phyloP scores from a whole-genome alignment of 2,329 filamentous ascomycete genomes.

The Cladosporium cucumerinum region DNA sequence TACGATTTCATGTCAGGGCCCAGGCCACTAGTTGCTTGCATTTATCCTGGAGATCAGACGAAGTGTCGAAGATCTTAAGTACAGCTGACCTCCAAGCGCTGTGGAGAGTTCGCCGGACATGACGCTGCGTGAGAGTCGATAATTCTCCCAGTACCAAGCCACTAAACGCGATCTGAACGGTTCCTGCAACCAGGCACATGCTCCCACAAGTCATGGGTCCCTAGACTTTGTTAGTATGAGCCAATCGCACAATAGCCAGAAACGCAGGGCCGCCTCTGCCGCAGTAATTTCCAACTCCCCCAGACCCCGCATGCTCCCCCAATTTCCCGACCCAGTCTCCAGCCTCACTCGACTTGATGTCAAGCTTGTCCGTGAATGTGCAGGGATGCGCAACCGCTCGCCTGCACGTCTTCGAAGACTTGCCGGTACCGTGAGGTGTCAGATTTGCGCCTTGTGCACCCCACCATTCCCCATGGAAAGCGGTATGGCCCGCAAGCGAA shows the following conservation, averaged over 20 bases:
- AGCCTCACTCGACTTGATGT: constrained; percentile 10
- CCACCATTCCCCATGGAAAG: background rate
- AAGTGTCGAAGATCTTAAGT: constrained; percentile 7
- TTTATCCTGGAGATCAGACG: constrained; percentile 1
- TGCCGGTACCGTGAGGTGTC: constrained; percentile 8
- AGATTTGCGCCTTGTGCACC: constrained; percentile 6
- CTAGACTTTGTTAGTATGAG: background rate
- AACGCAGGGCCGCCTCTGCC: constrained; percentile 12
- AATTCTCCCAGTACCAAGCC: constrained; percentile 2
- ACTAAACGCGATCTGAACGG: constrained; percentile 7
- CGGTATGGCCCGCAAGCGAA: constrained; percentile 11
- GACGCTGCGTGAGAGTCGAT: constrained; percentile 7
- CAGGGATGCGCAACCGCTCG: constrained; percentile 15
- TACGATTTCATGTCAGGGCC: constrained; percentile 7
- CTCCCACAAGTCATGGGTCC: constrained; percentile 11
- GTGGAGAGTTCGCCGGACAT: constrained; percentile 7
- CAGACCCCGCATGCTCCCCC: constrained; percentile 13
- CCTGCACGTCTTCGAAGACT: constrained; percentile 1
- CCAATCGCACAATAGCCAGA: constrained; percentile 11
- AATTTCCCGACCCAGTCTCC: background rate
- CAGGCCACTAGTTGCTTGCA: background rate
- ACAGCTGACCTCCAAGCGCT: background rate
- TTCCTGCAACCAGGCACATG: constrained; percentile 17
- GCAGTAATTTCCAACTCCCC: constrained; percentile 7
- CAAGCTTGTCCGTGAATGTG: background rate